Conservation (phyloP, 23 red algal species). For the Gracilaria gracilis region DNA sequence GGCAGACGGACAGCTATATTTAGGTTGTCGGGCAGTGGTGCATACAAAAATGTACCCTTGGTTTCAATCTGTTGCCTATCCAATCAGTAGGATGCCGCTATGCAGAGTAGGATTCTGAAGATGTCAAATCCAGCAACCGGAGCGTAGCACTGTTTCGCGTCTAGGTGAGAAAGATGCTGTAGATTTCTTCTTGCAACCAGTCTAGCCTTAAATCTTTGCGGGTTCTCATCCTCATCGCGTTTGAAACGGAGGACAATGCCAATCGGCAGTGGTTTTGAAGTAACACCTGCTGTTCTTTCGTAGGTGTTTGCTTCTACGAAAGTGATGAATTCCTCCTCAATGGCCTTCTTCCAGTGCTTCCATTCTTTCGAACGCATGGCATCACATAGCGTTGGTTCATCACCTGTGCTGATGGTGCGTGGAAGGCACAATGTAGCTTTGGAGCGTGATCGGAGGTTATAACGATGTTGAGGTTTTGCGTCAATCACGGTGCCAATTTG, state of each 20-base stretch:
- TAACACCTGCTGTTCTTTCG: background rate
- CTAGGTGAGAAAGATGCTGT: background rate
- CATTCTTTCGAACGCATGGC: constrained; percentile 2
- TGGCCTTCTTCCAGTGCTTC: constrained; percentile 37
- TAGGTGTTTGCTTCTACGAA: constrained; percentile 2
- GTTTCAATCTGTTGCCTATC: constrained; percentile 39
- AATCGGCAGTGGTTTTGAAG: constrained; percentile 1
- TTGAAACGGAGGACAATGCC: constrained; percentile 49
- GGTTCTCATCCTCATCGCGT: constrained; percentile 26
- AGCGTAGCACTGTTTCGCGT: constrained; percentile 10
- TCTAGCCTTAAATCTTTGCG: constrained; percentile 22
- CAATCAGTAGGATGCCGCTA: background rate
- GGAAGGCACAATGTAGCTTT: background rate
- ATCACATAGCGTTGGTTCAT: constrained; percentile 13
- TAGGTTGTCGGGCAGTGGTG: constrained; percentile 5
- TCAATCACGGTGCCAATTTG: background rate
- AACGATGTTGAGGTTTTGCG: background rate
- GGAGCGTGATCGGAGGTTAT: background rate
- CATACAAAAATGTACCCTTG: constrained; percentile 48
- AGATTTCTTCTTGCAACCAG: constrained; percentile 55
- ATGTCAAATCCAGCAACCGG: constrained; percentile 15
- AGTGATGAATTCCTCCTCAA: constrained; percentile 35
- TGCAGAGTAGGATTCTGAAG: background rate
- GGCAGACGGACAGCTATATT: constrained; percentile 8
- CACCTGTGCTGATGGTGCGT: background rate